phyloP scores from a whole-genome alignment of 208 protist species.

The Crithidia fasciculata region DNA sequence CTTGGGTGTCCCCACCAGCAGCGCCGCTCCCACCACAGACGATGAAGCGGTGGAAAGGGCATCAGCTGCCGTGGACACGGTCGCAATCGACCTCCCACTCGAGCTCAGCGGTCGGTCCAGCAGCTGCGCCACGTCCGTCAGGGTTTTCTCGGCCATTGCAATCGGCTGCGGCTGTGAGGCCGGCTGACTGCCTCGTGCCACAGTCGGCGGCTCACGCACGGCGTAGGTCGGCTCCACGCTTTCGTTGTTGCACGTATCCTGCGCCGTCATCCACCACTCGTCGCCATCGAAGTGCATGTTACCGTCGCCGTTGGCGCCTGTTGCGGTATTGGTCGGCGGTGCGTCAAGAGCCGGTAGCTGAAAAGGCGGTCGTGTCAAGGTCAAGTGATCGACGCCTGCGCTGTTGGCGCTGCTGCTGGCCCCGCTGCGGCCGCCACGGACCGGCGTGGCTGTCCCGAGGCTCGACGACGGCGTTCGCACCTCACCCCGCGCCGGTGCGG shows the following conservation, averaged over 20 bases:
- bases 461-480: constrained; percentile 5
- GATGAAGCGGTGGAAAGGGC: constrained; percentile 2
- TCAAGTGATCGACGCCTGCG: background rate
- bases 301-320: too few relatives aligned
- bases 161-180: too few relatives aligned
- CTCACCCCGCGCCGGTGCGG: constrained; percentile 13
- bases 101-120: constrained; percentile 5
- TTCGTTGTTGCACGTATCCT: background rate
- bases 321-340: too few relatives aligned
- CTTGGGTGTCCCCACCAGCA: background rate
- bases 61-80: constrained; percentile 2
- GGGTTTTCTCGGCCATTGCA: background rate
- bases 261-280: constrained; percentile 13
- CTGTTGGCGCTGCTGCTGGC: constrained; percentile 7
- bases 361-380: background rate
- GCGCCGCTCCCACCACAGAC: background rate
- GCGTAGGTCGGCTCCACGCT: constrained; percentile 9
- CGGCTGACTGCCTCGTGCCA: background rate
- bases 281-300: background rate
- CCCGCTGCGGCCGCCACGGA: background rate
- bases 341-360: background rate
- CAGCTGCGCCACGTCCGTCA: constrained; percentile 5
- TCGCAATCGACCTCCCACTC: background rate
- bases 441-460: background rate
- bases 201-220: background rate